Percentiles rank a stretch among this genome's conserved stretches.
phyloP scores from a whole-genome alignment of 1,139 yeast genomes.

The Ogataea hybrid region DNA sequence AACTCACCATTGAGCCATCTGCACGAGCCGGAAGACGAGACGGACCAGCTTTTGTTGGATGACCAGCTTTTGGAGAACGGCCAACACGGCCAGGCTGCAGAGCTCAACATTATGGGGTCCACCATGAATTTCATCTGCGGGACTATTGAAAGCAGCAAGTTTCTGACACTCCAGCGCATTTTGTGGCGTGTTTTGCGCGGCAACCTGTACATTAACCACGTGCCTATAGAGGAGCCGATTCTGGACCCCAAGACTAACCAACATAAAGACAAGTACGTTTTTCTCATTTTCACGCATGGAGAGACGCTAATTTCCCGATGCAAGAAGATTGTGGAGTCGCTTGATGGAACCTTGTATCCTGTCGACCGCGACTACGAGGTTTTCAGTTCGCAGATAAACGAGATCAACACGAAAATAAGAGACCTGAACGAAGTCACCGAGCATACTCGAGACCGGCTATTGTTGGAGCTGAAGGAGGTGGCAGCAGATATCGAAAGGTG shows the following conservation, averaged over 20 bases:
- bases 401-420: slow-evolving; percentile 51
- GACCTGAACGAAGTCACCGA: slow-evolving; percentile 58
- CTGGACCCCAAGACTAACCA: slow-evolving; percentile 50
- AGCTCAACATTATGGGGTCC: slow-evolving; percentile 31
- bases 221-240: slow-evolving; percentile 61
- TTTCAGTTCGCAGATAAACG: slow-evolving; percentile 57
- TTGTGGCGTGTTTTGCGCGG: slow-evolving; percentile 81
- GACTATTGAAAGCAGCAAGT: slow-evolving; percentile 71
- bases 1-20: slow-evolving; percentile 26
- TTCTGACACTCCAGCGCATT: slow-evolving; percentile 74
- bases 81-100: slow-evolving; percentile 15
- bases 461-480: slow-evolving; percentile 73
- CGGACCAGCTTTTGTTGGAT: slow-evolving; percentile 28
- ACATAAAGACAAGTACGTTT: slow-evolving; percentile 62
- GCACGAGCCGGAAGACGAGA: slow-evolving; percentile 27
- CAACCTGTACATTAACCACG: slow-evolving; percentile 71
- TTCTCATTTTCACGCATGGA: slow-evolving; percentile 89
- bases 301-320: slow-evolving; percentile 65
- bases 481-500: slow-evolving; percentile 70
- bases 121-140: slow-evolving; percentile 67
- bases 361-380: slow-evolving; percentile 57
- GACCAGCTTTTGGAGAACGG: slow-evolving; percentile 27
- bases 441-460: slow-evolving; percentile 67
- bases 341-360: slow-evolving; percentile 76
- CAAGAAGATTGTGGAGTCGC: slow-evolving; percentile 72